Evolutionary conservation across 164 flowering plant genomes (phyloP).

Genomic region (Magnolia kwangsiensis): DNA sequence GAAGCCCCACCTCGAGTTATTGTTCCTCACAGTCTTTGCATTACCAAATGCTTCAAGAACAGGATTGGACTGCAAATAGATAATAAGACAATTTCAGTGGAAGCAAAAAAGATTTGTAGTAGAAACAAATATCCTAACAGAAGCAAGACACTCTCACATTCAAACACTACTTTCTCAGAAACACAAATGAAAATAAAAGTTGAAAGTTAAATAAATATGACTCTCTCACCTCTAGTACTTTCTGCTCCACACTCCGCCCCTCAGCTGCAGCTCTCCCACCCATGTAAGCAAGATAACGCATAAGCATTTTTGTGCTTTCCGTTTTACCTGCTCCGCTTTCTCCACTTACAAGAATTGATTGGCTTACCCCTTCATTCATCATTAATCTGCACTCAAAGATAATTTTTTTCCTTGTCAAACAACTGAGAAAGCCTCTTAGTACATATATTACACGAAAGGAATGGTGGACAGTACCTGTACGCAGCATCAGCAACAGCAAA

Average conservation of each 20-base stretch:
- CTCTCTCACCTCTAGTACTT: conserved; percentile 69
- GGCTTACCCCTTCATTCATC: conserved; percentile 87
- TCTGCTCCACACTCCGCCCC: conserved; percentile 79
- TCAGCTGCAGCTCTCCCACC: conserved; percentile 71
- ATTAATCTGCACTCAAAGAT: conserved; percentile 46
- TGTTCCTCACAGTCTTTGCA: conserved; percentile 98
- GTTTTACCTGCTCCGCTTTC: conserved; percentile 99
- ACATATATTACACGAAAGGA: background rate
- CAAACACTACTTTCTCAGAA: background rate
- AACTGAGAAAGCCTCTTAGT: background rate
- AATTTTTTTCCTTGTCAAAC: background rate
- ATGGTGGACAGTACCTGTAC: conserved; percentile 56
- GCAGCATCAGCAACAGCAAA: conserved; percentile 99
- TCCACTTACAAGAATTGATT: conserved; percentile 94
- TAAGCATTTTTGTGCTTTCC: conserved; percentile 95
- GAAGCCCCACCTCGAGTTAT: conserved; percentile 77
- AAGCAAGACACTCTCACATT: background rate
- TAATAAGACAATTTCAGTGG: background rate
- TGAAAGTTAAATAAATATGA: background rate
- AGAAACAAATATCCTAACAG: background rate
- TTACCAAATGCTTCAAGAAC: conserved; percentile 99
- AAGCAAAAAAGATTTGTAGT: background rate
- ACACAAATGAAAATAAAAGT: too few species aligned
- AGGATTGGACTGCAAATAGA: conserved; percentile 84
- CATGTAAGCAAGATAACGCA: conserved; percentile 92